A percentile compares a stretch with the other conserved stretches of the same genome.
These are phyloP conservation scores for Aspergillus panamensis DNA, from an alignment of 495 filamentous ascomycete species.

Conservation along the genomic window DNA sequence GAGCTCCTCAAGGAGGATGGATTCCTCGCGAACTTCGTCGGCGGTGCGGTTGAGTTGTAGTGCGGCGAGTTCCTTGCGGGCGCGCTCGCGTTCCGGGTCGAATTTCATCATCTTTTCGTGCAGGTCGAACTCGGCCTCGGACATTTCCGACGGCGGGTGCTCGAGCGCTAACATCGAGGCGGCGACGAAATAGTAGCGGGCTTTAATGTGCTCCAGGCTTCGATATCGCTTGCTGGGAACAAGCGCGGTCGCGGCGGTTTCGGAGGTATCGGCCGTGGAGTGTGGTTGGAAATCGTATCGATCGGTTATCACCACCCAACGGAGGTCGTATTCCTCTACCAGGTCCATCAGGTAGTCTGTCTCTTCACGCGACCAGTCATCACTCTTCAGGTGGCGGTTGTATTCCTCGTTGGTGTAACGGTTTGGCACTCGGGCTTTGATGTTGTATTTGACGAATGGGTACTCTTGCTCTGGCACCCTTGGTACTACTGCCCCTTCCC, in stretches of 20 bases:
- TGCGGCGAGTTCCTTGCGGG: slow-evolving; percentile 80
- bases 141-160: slow-evolving; percentile 82
- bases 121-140: slow-evolving; percentile 68
- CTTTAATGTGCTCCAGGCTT: slow-evolving; percentile 86
- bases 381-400: slow-evolving; percentile 62
- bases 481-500: slow-evolving; percentile 10
- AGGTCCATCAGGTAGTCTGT: slow-evolving; percentile 84
- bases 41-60: slow-evolving; percentile 72
- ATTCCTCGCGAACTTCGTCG: slow-evolving; percentile 88
- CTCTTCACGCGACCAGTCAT: slow-evolving; percentile 85
- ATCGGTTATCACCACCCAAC: slow-evolving; percentile 90
- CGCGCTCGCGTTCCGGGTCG: slow-evolving; percentile 68
- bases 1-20: slow-evolving; percentile 80
- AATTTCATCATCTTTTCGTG: slow-evolving; percentile 85
- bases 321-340: slow-evolving; percentile 71
- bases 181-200: slow-evolving; percentile 82
- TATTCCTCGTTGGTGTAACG: slow-evolving; percentile 84
- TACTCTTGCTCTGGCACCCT: slow-evolving; percentile 38
- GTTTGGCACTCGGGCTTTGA: slow-evolving; percentile 65
- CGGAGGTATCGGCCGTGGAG: slow-evolving; percentile 27
- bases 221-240: slow-evolving; percentile 47
- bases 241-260: slow-evolving; percentile 38
- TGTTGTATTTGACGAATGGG: slow-evolving; percentile 75
- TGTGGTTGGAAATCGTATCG: slow-evolving; percentile 75
- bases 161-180: slow-evolving; percentile 81